These are phyloP conservation scores for Dimocarpus longan DNA, from an alignment of 345 rosid species.

Conservation along the genomic window DNA sequence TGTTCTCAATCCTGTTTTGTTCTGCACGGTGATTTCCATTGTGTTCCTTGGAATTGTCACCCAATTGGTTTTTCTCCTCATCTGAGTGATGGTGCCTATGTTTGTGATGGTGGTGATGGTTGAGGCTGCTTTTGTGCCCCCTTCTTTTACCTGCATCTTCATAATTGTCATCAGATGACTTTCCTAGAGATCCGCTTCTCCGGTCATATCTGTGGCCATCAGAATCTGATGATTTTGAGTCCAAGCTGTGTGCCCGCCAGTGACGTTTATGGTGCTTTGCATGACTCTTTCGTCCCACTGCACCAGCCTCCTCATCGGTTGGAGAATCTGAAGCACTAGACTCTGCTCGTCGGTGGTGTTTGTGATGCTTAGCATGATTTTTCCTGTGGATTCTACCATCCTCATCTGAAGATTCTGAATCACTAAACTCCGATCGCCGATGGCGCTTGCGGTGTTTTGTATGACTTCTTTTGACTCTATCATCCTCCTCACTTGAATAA, in stretches of 20 bases:
- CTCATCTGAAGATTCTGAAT: constrained; percentile 34
- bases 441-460: constrained; percentile 32
- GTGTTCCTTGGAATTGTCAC: not conserved
- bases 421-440: constrained; percentile 24
- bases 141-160: constrained; percentile 26
- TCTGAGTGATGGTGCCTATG: constrained; percentile 14
- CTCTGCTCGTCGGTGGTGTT: constrained; percentile 32
- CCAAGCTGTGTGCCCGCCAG: constrained; percentile 17
- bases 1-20: not conserved
- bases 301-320: constrained; percentile 33
- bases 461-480: constrained; percentile 30
- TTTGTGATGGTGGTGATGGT: constrained; percentile 30
- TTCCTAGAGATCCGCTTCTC: constrained; percentile 34
- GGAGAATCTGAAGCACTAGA: constrained; percentile 37
- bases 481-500: constrained; percentile 41
- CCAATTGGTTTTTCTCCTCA: constrained; percentile 7
- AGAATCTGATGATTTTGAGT: constrained; percentile 33
- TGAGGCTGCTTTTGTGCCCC: constrained; percentile 31
- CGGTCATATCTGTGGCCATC: constrained; percentile 12
- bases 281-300: constrained; percentile 27
- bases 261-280: constrained; percentile 31
- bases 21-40: constrained; percentile 11
- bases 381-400: constrained; percentile 35
- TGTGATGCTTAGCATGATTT: constrained; percentile 39
- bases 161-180: constrained; percentile 40